phyloP scores from a whole-genome alignment of 140 eudicot species.

The Ambrosia hybrid region DNA sequence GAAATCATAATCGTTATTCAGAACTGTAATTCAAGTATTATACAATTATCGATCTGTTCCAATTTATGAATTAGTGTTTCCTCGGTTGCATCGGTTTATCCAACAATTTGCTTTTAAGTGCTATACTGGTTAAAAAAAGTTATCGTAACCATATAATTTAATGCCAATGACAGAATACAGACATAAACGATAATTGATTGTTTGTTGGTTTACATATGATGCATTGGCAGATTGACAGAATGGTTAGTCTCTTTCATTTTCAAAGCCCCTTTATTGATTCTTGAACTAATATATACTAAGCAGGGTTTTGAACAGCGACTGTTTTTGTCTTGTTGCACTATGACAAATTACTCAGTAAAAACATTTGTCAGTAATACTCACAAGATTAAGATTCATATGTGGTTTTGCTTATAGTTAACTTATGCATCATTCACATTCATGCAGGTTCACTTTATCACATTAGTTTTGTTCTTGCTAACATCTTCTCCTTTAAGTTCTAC shows the following conservation, averaged over 20 bases:
- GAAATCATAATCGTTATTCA: too few relatives aligned
- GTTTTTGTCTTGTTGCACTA: slow-evolving; percentile 26
- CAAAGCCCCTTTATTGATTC: slow-evolving; percentile 35
- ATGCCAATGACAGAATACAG: slow-evolving; percentile 14
- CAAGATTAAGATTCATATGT: not conserved
- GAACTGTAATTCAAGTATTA: too few relatives aligned
- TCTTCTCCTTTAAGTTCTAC: slow-evolving; percentile 23
- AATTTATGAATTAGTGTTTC: too few relatives aligned
- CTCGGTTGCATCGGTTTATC: too few relatives aligned
- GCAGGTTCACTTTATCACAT: slow-evolving; percentile 35
- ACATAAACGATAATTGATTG: slow-evolving; percentile 22
- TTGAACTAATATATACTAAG: slow-evolving; percentile 27
- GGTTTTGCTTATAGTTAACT: slow-evolving; percentile 18
- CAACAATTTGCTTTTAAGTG: too few relatives aligned
- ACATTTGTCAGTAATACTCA: slow-evolving; percentile 4
- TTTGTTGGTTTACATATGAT: slow-evolving; percentile 25
- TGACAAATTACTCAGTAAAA: slow-evolving; percentile 2
- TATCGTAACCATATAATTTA: too few relatives aligned
- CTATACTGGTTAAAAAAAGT: too few relatives aligned
- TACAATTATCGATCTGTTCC: too few relatives aligned
- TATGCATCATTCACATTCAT: slow-evolving; percentile 23
- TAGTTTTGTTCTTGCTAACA: slow-evolving; percentile 28
- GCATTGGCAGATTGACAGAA: slow-evolving; percentile 35
- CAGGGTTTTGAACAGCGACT: not conserved
- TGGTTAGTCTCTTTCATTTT: slow-evolving; percentile 43